Percentiles rank a stretch among this genome's conserved stretches.
phyloP scores from a whole-genome alignment of 108 stramenopile genomes.

The Skeletonema menzelii region DNA sequence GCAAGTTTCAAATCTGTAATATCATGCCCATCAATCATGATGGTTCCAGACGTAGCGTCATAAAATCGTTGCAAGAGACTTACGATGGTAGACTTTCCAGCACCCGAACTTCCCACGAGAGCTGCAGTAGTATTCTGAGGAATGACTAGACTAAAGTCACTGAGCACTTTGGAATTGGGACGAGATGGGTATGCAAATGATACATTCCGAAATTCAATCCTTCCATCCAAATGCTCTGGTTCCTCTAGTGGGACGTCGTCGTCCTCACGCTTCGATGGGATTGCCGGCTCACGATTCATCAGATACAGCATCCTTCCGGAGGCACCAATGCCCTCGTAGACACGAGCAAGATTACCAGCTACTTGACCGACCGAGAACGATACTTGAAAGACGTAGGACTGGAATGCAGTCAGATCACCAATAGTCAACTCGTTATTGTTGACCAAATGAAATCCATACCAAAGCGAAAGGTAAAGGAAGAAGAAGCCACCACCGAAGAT shows the following conservation, averaged over 20 bases:
- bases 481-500: conserved; percentile 59
- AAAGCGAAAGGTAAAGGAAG: conserved; percentile 50
- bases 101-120: conserved; percentile 78
- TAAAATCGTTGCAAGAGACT: conserved; percentile 90
- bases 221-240: conserved; percentile 23
- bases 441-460: conserved; percentile 84
- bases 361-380: conserved; percentile 55
- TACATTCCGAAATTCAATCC: conserved; percentile 64
- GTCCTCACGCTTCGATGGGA: conserved; percentile 37
- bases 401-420: conserved; percentile 76
- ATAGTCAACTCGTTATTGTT: conserved; percentile 55
- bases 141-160: conserved; percentile 58
- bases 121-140: conserved; percentile 56
- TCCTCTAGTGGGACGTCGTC: too few species aligned
- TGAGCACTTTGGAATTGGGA: conserved; percentile 59
- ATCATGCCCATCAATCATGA: conserved; percentile 88
- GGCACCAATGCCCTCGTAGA: conserved; percentile 73
- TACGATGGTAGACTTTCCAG: conserved; percentile 79
- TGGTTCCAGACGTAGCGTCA: conserved; percentile 72
- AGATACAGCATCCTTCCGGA: conserved; percentile 64
- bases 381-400: conserved; percentile 68
- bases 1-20: conserved; percentile 76
- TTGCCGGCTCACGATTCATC: conserved; percentile 59
- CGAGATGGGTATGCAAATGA: conserved; percentile 88
- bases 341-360: conserved; percentile 29